A percentile compares a stretch with the other conserved stretches of the same genome.
Evolutionary conservation across 2,329 filamentous ascomycete genomes (phyloP).

Genomic region (Aureobasidium pullulans): DNA sequence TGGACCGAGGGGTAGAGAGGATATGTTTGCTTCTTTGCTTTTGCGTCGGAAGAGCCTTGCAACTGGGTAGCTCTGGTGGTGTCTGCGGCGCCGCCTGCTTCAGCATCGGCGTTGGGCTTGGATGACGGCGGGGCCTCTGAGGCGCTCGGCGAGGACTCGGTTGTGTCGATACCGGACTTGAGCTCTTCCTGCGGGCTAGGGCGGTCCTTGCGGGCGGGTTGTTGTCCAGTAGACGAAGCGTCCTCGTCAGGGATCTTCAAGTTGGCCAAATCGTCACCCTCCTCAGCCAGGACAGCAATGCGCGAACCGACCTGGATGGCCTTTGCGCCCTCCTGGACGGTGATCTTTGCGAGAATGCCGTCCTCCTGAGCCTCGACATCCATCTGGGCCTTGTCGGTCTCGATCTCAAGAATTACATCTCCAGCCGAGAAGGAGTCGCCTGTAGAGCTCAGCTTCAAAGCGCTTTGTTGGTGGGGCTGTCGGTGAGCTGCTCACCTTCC

Average conservation of each 20-base stretch:
- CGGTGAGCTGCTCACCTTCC: conserved; percentile 47
- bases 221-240: conserved; percentile 33
- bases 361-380: conserved; percentile 91
- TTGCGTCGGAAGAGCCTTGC: conserved; percentile 11
- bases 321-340: conserved; percentile 65
- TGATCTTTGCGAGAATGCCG: conserved; percentile 77
- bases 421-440: conserved; percentile 72
- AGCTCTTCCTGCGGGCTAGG: conserved; percentile 20
- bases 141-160: conserved; percentile 18
- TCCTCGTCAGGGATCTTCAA: conserved; percentile 71
- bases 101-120: conserved; percentile 21
- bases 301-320: conserved; percentile 67
- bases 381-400: conserved; percentile 93
- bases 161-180: conserved; percentile 17
- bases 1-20: conserved; percentile 77
- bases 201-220: conserved; percentile 19
- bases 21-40: conserved; percentile 53
- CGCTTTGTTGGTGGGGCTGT: not conserved
- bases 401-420: conserved; percentile 84
- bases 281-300: conserved; percentile 76
- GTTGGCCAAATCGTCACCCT: conserved; percentile 67
- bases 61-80: conserved; percentile 14
- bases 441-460: conserved; percentile 23
- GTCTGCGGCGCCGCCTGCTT: conserved; percentile 15
- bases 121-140: conserved; percentile 23